phyloP scores from a whole-genome alignment of 2,329 filamentous ascomycete genomes.

The Fusarium pseudocircinatum region DNA sequence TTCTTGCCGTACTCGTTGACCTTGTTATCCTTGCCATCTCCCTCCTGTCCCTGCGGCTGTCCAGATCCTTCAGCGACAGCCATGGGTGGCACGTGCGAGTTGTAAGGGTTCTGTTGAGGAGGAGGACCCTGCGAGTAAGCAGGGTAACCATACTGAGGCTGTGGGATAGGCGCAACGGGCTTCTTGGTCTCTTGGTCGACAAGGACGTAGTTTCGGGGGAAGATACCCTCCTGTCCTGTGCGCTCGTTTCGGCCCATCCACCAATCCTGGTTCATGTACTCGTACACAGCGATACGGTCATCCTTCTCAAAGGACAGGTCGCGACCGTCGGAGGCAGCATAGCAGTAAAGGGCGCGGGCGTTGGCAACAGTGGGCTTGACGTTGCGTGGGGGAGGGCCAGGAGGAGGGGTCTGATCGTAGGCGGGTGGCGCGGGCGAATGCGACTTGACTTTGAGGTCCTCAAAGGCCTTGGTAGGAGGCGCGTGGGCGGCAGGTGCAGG shows the following conservation, averaged over 20 bases:
- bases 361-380: conserved; percentile 72
- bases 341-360: conserved; percentile 85
- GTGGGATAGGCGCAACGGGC: conserved; percentile 45
- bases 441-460: conserved; percentile 52
- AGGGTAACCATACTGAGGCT: conserved; percentile 54
- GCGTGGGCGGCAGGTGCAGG: conserved; percentile 44
- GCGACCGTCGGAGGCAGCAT: conserved; percentile 79
- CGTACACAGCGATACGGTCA: conserved; percentile 81
- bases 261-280: conserved; percentile 98
- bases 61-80: conserved; percentile 71
- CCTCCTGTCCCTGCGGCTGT: conserved; percentile 54
- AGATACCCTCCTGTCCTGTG: conserved; percentile 88
- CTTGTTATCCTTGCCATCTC: conserved; percentile 71
- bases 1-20: conserved; percentile 85
- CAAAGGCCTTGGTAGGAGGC: conserved; percentile 53
- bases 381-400: conserved; percentile 53
- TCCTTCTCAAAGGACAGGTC: conserved; percentile 84
- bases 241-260: conserved; percentile 90
- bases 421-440: conserved; percentile 58
- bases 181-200: conserved; percentile 69
- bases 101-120: conserved; percentile 69
- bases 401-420: conserved; percentile 60
- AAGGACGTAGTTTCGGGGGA: conserved; percentile 90
- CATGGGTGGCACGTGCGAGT: conserved; percentile 76
- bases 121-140: conserved; percentile 54